Evolutionary conservation across 2,329 filamentous ascomycete genomes (phyloP).

Genomic region (Phialophora expanda): DNA sequence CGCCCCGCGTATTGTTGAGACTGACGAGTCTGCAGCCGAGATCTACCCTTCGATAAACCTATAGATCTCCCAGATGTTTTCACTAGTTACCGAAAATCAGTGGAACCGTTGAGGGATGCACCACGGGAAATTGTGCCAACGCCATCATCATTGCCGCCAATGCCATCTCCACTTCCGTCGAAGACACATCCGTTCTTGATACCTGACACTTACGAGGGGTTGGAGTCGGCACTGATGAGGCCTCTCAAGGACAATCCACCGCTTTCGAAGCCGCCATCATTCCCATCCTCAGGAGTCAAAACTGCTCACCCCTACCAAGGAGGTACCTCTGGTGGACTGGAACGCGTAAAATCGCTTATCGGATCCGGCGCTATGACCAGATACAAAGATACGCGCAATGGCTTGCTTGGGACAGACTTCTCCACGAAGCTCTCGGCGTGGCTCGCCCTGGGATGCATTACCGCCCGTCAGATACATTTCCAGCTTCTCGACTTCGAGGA

Average conservation of each 20-base stretch:
- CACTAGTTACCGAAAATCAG: slow-evolving; percentile 73
- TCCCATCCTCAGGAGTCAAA: slow-evolving; percentile 56
- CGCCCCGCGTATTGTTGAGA: background rate
- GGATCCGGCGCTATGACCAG: slow-evolving; percentile 63
- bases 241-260: slow-evolving; percentile 61
- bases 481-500: slow-evolving; percentile 73
- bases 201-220: slow-evolving; percentile 59
- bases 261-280: slow-evolving; percentile 56
- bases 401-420: slow-evolving; percentile 71
- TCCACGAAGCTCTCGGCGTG: slow-evolving; percentile 78
- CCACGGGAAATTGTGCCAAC: slow-evolving; percentile 64
- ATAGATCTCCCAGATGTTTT: slow-evolving; percentile 74
- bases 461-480: slow-evolving; percentile 73
- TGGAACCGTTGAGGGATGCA: slow-evolving; percentile 71
- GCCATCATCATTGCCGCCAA: slow-evolving; percentile 63
- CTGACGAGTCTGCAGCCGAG: slow-evolving; percentile 59
- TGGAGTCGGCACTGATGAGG: slow-evolving; percentile 61
- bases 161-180: slow-evolving; percentile 61
- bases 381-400: slow-evolving; percentile 75
- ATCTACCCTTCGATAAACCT: slow-evolving; percentile 64
- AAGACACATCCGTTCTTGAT: slow-evolving; percentile 69
- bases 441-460: slow-evolving; percentile 73
- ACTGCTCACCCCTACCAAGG: slow-evolving; percentile 71
- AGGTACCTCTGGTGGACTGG: slow-evolving; percentile 66
- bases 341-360: slow-evolving; percentile 66